These are phyloP conservation scores for Erodium moschatum DNA, from an alignment of 441 rosid genomes.

Conservation along the genomic window DNA sequence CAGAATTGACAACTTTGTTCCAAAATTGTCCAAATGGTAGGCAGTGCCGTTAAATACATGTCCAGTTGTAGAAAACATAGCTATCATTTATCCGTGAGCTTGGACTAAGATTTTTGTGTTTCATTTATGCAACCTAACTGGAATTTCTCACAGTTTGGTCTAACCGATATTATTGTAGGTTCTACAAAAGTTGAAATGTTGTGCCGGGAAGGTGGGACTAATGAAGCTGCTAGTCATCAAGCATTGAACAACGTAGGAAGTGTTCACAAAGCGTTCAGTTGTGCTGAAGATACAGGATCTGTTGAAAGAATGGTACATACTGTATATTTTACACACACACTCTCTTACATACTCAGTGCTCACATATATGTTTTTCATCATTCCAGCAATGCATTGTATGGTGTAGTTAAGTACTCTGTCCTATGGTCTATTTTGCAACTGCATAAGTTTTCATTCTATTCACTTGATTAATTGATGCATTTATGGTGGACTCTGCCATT, in stretches of 20 bases:
- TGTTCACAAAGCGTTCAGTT: not conserved
- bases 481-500: conserved; percentile 11
- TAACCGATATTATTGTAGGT: not conserved
- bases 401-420: not conserved
- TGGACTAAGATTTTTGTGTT: conserved; percentile 3
- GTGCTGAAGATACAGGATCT: conserved; percentile 9
- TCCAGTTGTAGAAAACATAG: conserved; percentile 4
- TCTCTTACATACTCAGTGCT: not conserved
- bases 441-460: not conserved
- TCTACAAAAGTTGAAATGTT: not conserved
- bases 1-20: conserved; percentile 25
- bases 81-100: conserved; percentile 4
- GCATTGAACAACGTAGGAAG: not conserved
- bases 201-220: not conserved
- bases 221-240: not conserved
- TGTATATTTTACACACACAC: not conserved
- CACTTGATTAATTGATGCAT: conserved; percentile 16
- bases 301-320: conserved; percentile 1
- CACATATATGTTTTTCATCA: not conserved
- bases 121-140: not conserved
- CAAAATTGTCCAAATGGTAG: conserved; percentile 35
- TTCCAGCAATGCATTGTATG: not conserved
- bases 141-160: conserved; percentile 3
- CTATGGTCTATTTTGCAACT: not conserved
- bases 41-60: conserved; percentile 19